phyloP scores from a whole-genome alignment of 2,329 filamentous ascomycete species.

The Xylariaceae sp. region DNA sequence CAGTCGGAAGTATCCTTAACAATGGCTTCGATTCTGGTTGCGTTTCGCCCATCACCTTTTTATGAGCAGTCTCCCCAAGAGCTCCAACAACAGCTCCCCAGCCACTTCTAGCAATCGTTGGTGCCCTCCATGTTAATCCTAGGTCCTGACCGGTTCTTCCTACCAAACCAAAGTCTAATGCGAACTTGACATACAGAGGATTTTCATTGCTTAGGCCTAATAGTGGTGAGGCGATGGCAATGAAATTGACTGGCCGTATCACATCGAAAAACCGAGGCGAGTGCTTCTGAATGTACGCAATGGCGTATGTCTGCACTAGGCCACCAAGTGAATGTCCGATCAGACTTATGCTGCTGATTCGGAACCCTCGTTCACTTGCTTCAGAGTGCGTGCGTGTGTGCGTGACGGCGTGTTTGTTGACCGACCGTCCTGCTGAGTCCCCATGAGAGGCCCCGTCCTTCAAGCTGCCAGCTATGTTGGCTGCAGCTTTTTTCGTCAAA shows the following conservation, averaged over 20 bases:
- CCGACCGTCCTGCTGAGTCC: constrained; percentile 42
- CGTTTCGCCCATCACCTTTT: constrained; percentile 50
- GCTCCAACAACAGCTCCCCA: constrained; percentile 86
- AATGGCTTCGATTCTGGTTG: constrained; percentile 84
- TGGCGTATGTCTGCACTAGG: constrained; percentile 84
- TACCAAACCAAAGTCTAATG: constrained; percentile 90
- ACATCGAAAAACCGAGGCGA: constrained; percentile 83
- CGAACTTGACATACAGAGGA: constrained; percentile 93
- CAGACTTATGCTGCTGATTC: constrained; percentile 91
- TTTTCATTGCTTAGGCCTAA: constrained; percentile 95
- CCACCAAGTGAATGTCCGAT: constrained; percentile 88
- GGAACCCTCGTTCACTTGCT: constrained; percentile 56
- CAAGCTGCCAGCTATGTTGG: constrained; percentile 38
- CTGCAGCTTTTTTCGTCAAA: constrained; percentile 44
- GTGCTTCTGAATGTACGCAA: constrained; percentile 95
- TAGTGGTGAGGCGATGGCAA: constrained; percentile 80
- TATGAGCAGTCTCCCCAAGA: constrained; percentile 62
- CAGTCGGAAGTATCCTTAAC: constrained; percentile 81
- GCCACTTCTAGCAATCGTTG: constrained; percentile 75
- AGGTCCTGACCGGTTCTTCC: constrained; percentile 95
- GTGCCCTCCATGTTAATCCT: constrained; percentile 88
- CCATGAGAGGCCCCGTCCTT: constrained; percentile 37
- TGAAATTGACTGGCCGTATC: constrained; percentile 86
- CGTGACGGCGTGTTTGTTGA: constrained; percentile 58
- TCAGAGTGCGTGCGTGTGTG: constrained; percentile 35